Percentiles rank a stretch among this genome's conserved stretches.
Evolutionary conservation across 495 filamentous ascomycete genomes (phyloP).

Genomic region (Hyphodiscus hymeniophilus): DNA sequence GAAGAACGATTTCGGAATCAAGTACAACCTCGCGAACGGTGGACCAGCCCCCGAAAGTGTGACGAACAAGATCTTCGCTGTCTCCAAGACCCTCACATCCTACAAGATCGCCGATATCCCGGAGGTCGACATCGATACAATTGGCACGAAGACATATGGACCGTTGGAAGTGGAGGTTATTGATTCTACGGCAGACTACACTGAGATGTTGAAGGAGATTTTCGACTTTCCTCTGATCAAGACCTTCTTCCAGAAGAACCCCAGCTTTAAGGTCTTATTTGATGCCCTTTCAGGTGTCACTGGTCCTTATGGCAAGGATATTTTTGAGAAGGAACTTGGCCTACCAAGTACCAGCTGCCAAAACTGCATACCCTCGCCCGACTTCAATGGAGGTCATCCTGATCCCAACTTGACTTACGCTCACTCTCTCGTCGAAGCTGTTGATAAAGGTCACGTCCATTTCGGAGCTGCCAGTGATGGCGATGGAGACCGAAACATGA

Average conservation of each 20-base stretch:
- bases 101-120: conserved; percentile 90
- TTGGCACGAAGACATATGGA: conserved; percentile 80
- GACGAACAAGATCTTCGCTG: conserved; percentile 94
- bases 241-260: conserved; percentile 74
- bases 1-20: conserved; percentile 93
- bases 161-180: conserved; percentile 88
- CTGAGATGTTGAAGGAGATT: conserved; percentile 93
- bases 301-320: conserved; percentile 86
- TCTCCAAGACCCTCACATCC: conserved; percentile 75
- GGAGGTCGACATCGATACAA: conserved; percentile 71
- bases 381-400: conserved; percentile 95
- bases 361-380: conserved; percentile 85
- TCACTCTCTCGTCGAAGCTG: conserved; percentile 85
- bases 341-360: conserved; percentile 70
- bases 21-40: conserved; percentile 96
- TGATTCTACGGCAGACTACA: conserved; percentile 84
- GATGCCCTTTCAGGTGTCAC: conserved; percentile 93
- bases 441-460: conserved; percentile 84
- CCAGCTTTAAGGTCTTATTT: conserved; percentile 94
- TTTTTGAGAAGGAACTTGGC: conserved; percentile 90
- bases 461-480: conserved; percentile 96
- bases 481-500: conserved; percentile 99
- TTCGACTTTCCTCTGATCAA: conserved; percentile 96
- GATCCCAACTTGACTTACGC: conserved; percentile 99
- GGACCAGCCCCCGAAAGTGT: conserved; percentile 91